Base-by-base conservation (phyloP, 768 basidiomycete species). In the Tulasnella sp. region DNA sequence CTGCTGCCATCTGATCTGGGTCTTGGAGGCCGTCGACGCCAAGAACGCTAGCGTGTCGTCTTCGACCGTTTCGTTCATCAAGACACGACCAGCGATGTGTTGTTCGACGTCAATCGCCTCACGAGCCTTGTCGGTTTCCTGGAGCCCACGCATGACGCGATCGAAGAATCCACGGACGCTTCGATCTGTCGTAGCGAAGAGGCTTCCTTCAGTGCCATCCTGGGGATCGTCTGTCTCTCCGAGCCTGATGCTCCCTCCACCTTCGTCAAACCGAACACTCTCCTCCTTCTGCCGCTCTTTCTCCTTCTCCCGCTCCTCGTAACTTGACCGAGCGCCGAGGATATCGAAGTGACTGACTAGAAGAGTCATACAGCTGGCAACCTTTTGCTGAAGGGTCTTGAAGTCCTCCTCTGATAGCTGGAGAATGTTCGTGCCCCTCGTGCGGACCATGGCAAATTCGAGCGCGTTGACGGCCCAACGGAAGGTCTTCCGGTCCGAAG, bases 341-440 rank as follows among this genome's bases (percentile, higher is more conserved):
- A 99, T 97, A 84, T 99, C 97, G 81, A 99, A 99, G 82, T 99
- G 97, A 74, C 91, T 91, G 81, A 97, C 96, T 75, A 99, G 88
- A n/a, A 99, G 87, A 0, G 93, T 96, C 91, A 99, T 97, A 81
- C 97, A 99, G 80, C 88, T 92, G 19, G 95, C 96, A 45, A 99
- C 96, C 83, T 94, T 95, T 80, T 92, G 90, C 67, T 93, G 89
- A 40, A 99, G 86, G 85, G 93, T 88, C 80, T 93, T 90, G 82
- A 99, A 99, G 82, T 99, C 94, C 77, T 91, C 89, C 76, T 89
- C 88, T 15, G 93, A 91, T 72, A 99, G 87, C 34, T 96, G 91
- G 14, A 97, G 87, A 79, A 99, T 98, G 81, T 91, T 90, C 82
- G 92, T 93, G 75, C 93, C 90, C 79, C 91, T 88, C 17, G 96